Evolutionary conservation across 768 basidiomycete species (phyloP).

Genomic region (Cantharellus anzutake): DNA sequence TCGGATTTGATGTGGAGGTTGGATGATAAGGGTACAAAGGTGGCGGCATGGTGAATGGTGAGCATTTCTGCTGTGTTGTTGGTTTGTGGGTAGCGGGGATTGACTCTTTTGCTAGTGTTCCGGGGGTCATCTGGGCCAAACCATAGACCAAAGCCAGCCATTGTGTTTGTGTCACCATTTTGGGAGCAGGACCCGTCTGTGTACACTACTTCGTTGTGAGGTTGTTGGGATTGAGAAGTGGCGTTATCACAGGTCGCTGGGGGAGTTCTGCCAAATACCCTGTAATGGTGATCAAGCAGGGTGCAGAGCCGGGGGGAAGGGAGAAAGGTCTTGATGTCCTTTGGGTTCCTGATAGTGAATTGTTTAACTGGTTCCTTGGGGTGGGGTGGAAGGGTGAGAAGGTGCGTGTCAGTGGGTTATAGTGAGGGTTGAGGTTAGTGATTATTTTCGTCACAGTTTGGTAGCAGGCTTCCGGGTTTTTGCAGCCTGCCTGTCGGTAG

Average conservation of each 20-base stretch:
- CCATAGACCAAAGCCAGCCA: not conserved
- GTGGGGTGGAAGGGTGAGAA: not conserved
- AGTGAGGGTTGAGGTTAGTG: not conserved
- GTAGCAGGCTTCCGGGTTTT: not conserved
- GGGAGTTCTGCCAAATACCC: not conserved
- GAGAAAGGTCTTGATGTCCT: not conserved
- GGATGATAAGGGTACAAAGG: not conserved
- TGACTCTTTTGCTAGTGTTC: not conserved
- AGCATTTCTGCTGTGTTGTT: not conserved
- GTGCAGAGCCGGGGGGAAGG: not conserved
- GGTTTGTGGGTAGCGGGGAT: not conserved
- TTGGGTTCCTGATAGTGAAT: not conserved
- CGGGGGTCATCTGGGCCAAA: not conserved
- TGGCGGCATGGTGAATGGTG: not conserved
- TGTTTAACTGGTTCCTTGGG: not conserved
- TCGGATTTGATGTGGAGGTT: not conserved
- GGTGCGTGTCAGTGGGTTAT: not conserved
- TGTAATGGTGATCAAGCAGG: not conserved
- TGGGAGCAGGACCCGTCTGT: not conserved
- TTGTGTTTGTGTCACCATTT: not conserved
- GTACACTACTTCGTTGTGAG: not conserved
- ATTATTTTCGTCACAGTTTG: not conserved
- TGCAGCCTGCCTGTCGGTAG: not conserved
- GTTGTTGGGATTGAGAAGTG: not conserved
- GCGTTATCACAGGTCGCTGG: not conserved